Evolutionary conservation across 2,329 filamentous ascomycete genomes (phyloP).

Genomic region (Dendrostoma leiphaemia): DNA sequence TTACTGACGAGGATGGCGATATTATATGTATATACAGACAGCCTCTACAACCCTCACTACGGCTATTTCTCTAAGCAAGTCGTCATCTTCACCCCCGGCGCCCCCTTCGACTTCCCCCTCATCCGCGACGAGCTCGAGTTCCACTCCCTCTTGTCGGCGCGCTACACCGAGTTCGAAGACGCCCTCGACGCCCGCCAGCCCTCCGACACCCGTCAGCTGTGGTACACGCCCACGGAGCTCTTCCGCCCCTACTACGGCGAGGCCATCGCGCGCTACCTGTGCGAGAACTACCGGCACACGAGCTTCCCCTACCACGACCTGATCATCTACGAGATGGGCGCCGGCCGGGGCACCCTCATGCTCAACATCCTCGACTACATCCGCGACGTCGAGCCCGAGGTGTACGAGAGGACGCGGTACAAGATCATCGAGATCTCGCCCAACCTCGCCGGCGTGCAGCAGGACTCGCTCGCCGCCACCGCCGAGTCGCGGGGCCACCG

Average conservation of each 20-base stretch:
- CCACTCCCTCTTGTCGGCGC: conserved; percentile 68
- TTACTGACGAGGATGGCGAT: not conserved
- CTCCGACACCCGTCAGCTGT: conserved; percentile 78
- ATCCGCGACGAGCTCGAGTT: conserved; percentile 87
- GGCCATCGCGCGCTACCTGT: conserved; percentile 91
- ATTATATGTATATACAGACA: conserved; percentile 56
- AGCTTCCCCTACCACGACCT: conserved; percentile 95
- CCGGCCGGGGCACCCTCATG: conserved; percentile 96
- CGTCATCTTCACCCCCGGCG: conserved; percentile 90
- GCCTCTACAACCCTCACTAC: conserved; percentile 89
- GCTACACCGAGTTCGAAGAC: conserved; percentile 91
- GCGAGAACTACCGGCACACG: conserved; percentile 93
- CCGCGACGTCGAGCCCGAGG: conserved; percentile 80
- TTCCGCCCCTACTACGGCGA: conserved; percentile 97
- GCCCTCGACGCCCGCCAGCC: conserved; percentile 73
- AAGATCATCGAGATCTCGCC: conserved; percentile 94
- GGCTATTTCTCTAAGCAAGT: conserved; percentile 96
- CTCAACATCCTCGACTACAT: conserved; percentile 97
- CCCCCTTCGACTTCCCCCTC: conserved; percentile 82
- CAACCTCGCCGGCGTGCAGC: conserved; percentile 75
- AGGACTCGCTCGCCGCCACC: conserved; percentile 63
- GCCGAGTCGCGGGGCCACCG: conserved; percentile 72
- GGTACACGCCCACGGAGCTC: conserved; percentile 97
- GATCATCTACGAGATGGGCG: conserved; percentile 98
- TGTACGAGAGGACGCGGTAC: conserved; percentile 91